These are phyloP conservation scores for Apophysomyces elegans DNA, from an alignment of 371 early-diverging fungal species.

Conservation along the genomic window DNA sequence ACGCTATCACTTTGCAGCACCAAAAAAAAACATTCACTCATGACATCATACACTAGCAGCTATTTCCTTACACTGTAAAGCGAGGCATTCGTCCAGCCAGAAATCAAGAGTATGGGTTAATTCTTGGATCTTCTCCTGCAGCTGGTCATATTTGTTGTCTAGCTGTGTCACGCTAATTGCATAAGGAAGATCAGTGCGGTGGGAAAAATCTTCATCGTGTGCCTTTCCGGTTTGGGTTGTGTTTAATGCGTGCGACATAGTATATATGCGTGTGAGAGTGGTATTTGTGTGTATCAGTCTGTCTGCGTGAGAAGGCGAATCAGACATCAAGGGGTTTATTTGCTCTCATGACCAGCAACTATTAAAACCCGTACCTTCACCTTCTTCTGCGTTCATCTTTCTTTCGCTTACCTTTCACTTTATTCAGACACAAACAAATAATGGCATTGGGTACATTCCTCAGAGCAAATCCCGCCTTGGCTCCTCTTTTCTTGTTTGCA, in stretches of 20 bases:
- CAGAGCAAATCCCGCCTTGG: constrained; percentile 46
- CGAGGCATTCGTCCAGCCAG: no score
- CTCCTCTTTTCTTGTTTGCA: constrained; percentile 48
- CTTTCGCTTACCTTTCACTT: constrained; percentile 16
- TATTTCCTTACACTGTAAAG: no score
- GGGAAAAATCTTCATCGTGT: constrained; percentile 1
- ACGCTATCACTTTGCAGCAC: no score
- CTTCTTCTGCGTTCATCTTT: constrained; percentile 6
- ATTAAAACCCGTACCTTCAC: neutral
- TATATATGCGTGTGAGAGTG: neutral
- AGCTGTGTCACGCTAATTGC: neutral
- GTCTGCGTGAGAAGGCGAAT: constrained; percentile 1
- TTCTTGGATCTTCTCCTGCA: no score
- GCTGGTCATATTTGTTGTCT: no score
- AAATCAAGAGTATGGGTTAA: no score
- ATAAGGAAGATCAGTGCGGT: neutral
- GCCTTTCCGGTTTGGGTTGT: neutral
- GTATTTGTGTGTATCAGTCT: neutral
- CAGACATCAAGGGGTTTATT: neutral
- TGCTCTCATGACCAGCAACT: constrained; percentile 10
- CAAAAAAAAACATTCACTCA: no score
- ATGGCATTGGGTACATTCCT: constrained; percentile 31
- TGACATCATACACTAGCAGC: no score
- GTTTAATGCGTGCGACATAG: neutral
- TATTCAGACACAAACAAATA: constrained; percentile 1